Conservation (phyloP, 1,139 yeast genomes). For the Geotrichum fermentans region DNA sequence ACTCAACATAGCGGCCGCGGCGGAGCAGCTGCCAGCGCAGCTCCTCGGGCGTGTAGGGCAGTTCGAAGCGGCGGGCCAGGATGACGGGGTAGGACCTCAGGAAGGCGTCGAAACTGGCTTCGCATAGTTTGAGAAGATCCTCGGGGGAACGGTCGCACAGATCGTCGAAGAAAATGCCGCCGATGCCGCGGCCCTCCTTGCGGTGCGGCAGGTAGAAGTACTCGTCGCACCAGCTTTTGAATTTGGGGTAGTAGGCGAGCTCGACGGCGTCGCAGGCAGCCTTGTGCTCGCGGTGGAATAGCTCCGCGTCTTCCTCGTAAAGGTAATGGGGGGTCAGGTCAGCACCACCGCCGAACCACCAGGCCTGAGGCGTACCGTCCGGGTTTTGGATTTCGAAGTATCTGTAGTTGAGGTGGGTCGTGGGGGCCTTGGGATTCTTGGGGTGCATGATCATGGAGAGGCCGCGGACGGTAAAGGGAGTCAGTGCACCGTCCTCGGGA, state of each 20-base stretch:
- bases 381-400: constrained; percentile 88
- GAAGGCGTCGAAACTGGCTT: constrained; percentile 81
- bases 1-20: constrained; percentile 95
- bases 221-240: constrained; percentile 93
- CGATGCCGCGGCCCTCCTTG: constrained; percentile 85
- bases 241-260: constrained; percentile 63
- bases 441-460: constrained; percentile 92
- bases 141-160: constrained; percentile 70
- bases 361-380: constrained; percentile 77
- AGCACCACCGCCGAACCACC: constrained; percentile 99
- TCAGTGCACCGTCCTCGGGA: constrained; percentile 48
- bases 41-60: constrained; percentile 69
- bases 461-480: constrained; percentile 86
- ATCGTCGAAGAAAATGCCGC: constrained; percentile 96
- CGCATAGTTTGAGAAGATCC: constrained; percentile 64
- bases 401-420: constrained; percentile 89
- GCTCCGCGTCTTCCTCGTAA: constrained; percentile 81
- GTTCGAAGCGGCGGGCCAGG: constrained; percentile 63
- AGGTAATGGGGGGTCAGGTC: constrained; percentile 90
- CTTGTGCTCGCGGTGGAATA: constrained; percentile 76
- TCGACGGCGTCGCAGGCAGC: constrained; percentile 75
- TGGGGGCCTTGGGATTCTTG: constrained; percentile 91
- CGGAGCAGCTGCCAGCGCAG: constrained; percentile 92
- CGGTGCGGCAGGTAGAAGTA: constrained; percentile 86
- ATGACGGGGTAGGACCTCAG: constrained; percentile 79